phyloP scores from a whole-genome alignment of 2,329 filamentous ascomycete genomes.

The Epichloe uncinata region DNA sequence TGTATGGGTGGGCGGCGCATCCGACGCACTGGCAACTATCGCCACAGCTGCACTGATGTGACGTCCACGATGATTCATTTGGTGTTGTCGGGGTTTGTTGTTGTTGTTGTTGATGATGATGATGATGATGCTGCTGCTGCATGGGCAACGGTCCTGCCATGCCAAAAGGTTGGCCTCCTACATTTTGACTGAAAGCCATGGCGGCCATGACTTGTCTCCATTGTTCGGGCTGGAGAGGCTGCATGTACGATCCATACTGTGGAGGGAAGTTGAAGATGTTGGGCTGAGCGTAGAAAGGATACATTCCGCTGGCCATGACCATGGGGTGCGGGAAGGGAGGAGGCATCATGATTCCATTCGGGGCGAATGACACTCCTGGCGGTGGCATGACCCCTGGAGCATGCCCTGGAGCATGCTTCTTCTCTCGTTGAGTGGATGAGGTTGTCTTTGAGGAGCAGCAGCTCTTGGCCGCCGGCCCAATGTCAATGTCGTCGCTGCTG shows the following conservation, averaged over 20 bases:
- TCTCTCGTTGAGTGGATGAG: slow-evolving; percentile 10
- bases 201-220: slow-evolving; percentile 35
- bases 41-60: slow-evolving; percentile 46
- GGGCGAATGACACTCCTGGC: slow-evolving; percentile 9
- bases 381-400: slow-evolving; percentile 10
- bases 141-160: slow-evolving; percentile 12
- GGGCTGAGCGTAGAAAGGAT: slow-evolving; percentile 27
- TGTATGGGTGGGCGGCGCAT: slow-evolving; percentile 55
- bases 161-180: slow-evolving; percentile 9
- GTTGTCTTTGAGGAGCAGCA: slow-evolving; percentile 16
- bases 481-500: slow-evolving; percentile 1
- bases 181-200: slow-evolving; percentile 10
- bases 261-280: slow-evolving; percentile 41
- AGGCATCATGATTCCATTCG: slow-evolving; percentile 20
- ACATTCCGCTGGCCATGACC: slow-evolving; percentile 25
- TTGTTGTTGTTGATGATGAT: neutral
- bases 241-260: slow-evolving; percentile 40
- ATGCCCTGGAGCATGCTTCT: slow-evolving; percentile 9
- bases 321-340: slow-evolving; percentile 21
- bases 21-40: slow-evolving; percentile 54
- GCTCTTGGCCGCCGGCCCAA: slow-evolving; percentile 11
- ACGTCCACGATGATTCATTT: slow-evolving; percentile 18
- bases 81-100: slow-evolving; percentile 4
- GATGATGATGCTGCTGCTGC: slow-evolving; percentile 2
- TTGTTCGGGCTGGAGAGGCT: slow-evolving; percentile 40